Evolutionary conservation across 1,284 basidiomycete genomes (phyloP).

Genomic region (Ceratobasidium theobromae): DNA sequence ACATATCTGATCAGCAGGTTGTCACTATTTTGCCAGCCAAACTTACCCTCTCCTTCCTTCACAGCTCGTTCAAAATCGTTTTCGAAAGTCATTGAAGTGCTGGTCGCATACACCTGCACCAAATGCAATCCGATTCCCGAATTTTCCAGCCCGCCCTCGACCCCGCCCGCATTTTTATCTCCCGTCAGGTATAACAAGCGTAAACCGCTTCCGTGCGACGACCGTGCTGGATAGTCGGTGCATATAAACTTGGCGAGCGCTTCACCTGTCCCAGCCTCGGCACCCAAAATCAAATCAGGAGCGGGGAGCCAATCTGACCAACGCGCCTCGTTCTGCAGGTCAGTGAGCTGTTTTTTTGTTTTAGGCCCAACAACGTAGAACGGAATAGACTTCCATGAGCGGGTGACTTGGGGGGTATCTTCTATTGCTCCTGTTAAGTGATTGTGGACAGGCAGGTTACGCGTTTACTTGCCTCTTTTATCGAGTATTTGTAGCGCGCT

Average conservation of each 20-base stretch:
- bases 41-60: slow-evolving; percentile 9
- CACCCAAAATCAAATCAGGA: slow-evolving; percentile 53
- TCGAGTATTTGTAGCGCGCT: slow-evolving; percentile 44
- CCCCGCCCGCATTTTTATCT: slow-evolving; percentile 75
- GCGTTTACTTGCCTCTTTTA: background rate
- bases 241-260: slow-evolving; percentile 66
- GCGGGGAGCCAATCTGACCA: slow-evolving; percentile 11
- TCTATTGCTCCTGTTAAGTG: too few species aligned
- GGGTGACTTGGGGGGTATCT: background rate
- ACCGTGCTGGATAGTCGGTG: slow-evolving; percentile 43
- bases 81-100: slow-evolving; percentile 55
- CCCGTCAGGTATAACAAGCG: slow-evolving; percentile 70
- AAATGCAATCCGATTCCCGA: slow-evolving; percentile 51
- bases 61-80: slow-evolving; percentile 49
- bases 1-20: background rate
- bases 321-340: slow-evolving; percentile 43
- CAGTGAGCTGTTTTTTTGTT: slow-evolving; percentile 54
- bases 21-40: background rate
- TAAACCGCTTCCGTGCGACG: background rate
- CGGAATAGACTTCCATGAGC: slow-evolving; percentile 44
- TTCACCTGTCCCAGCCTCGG: slow-evolving; percentile 63
- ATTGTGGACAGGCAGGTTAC: too few species aligned
- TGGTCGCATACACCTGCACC: slow-evolving; percentile 68
- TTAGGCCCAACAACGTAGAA: slow-evolving; percentile 75
- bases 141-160: slow-evolving; percentile 54